Evolutionary conservation across 805 yeast genomes (phyloP).

Genomic region (Barnettozyma populi): DNA sequence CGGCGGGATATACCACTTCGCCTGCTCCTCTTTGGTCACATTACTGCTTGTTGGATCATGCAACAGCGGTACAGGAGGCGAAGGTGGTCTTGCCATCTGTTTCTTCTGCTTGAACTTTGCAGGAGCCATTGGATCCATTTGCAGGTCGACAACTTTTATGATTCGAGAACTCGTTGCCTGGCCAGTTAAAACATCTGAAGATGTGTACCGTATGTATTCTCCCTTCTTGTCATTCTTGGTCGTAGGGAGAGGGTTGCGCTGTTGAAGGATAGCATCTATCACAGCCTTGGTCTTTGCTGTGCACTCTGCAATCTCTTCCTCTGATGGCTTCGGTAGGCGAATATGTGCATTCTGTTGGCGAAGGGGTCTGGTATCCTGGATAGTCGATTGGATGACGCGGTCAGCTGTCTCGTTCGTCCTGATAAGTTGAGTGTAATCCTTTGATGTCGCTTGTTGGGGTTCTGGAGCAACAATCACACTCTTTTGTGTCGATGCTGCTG

Average conservation of each 20-base stretch:
- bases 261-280: slow-evolving; percentile 44
- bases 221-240: slow-evolving; percentile 30
- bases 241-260: slow-evolving; percentile 1
- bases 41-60: slow-evolving; percentile 37
- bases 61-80: slow-evolving; percentile 69
- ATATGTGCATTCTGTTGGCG: slow-evolving; percentile 40
- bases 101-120: slow-evolving; percentile 64
- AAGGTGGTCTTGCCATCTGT: slow-evolving; percentile 64
- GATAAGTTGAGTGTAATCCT: slow-evolving; percentile 20
- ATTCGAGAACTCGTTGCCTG: slow-evolving; percentile 34
- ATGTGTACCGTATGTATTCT: slow-evolving; percentile 41
- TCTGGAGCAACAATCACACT: slow-evolving; percentile 11
- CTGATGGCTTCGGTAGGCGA: slow-evolving; percentile 39
- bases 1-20: slow-evolving; percentile 83
- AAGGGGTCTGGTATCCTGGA: slow-evolving; percentile 57
- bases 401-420: slow-evolving; percentile 17
- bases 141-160: slow-evolving; percentile 60
- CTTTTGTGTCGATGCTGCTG: background rate
- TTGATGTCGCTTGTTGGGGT: slow-evolving; percentile 1
- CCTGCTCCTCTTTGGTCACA: slow-evolving; percentile 66
- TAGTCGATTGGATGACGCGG: slow-evolving; percentile 36
- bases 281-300: slow-evolving; percentile 53
- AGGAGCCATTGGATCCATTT: slow-evolving; percentile 84
- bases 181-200: slow-evolving; percentile 32
- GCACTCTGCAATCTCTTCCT: slow-evolving; percentile 40